phyloP scores from a whole-genome alignment of 1,284 basidiomycete species.

The Xanthoconium separans region DNA sequence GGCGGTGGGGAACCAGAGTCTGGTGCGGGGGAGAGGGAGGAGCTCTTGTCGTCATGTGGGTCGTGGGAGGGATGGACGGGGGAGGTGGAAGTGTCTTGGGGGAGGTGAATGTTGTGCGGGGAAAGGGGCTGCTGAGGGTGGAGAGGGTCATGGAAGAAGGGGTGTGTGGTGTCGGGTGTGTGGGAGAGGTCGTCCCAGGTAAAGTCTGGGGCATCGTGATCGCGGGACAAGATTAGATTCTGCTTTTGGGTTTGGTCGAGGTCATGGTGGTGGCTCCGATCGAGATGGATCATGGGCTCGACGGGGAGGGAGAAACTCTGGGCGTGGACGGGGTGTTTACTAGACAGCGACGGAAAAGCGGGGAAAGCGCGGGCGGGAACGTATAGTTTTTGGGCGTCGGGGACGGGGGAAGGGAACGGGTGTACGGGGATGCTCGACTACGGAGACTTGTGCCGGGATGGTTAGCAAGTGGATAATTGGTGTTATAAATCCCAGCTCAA shows the following conservation, averaged over 20 bases:
- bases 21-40: slow-evolving; percentile 54
- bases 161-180: slow-evolving; percentile 33
- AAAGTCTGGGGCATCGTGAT: slow-evolving; percentile 39
- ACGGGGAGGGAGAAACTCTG: slow-evolving; percentile 1
- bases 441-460: slow-evolving; percentile 8
- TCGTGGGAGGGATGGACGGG: slow-evolving; percentile 27
- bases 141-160: slow-evolving; percentile 32
- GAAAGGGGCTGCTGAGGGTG: slow-evolving; percentile 22
- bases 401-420: slow-evolving; percentile 4
- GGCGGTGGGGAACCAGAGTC: slow-evolving; percentile 33
- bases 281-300: slow-evolving; percentile 56
- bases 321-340: neutral
- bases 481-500: slow-evolving; percentile 34
- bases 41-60: slow-evolving; percentile 37
- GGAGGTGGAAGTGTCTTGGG: slow-evolving; percentile 21
- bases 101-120: slow-evolving; percentile 26
- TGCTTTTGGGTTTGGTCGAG: slow-evolving; percentile 43
- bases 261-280: slow-evolving; percentile 49
- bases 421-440: neutral
- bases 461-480: slow-evolving; percentile 19
- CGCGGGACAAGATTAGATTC: slow-evolving; percentile 45
- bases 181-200: slow-evolving; percentile 41
- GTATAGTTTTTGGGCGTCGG: neutral
- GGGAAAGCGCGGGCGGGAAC: neutral
- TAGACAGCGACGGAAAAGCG: slow-evolving; percentile 5